Evolutionary conservation across 2,329 filamentous ascomycete genomes (phyloP).

Genomic region (Fusarium pseudonygamai): DNA sequence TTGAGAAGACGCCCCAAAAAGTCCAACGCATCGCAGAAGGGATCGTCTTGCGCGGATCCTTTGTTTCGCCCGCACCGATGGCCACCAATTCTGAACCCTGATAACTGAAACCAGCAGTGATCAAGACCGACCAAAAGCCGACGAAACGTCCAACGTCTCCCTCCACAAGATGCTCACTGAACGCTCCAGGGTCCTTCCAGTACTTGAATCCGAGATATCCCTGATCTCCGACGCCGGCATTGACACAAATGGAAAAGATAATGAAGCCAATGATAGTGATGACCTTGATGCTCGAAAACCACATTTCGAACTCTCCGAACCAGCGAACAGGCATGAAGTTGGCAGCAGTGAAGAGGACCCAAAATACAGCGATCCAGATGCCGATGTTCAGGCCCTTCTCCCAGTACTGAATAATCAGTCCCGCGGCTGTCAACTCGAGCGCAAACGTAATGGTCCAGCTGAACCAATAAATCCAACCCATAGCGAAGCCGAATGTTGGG

Average conservation of each 20-base stretch:
- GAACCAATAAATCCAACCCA: constrained; percentile 71
- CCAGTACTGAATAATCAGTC: constrained; percentile 70
- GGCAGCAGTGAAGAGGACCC: constrained; percentile 62
- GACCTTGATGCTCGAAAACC: constrained; percentile 68
- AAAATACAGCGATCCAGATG: constrained; percentile 68
- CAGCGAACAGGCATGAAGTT: constrained; percentile 67
- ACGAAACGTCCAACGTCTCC: constrained; percentile 64
- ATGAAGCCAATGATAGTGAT: constrained; percentile 67
- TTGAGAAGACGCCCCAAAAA: constrained; percentile 37
- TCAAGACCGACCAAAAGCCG: constrained; percentile 67
- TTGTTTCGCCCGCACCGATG: constrained; percentile 46
- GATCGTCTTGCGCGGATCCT: constrained; percentile 45
- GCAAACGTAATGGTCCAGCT: constrained; percentile 67
- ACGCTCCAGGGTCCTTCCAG: constrained; percentile 55
- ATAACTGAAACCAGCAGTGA: constrained; percentile 59
- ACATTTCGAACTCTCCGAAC: constrained; percentile 71
- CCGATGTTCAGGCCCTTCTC: constrained; percentile 59
- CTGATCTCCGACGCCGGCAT: constrained; percentile 64
- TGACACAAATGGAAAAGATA: constrained; percentile 56
- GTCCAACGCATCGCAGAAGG: constrained; percentile 45
- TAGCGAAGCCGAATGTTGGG: constrained; percentile 64
- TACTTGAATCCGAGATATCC: constrained; percentile 54
- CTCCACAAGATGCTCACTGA: constrained; percentile 58
- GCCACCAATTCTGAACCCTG: constrained; percentile 44
- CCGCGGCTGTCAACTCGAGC: constrained; percentile 66